Conservation (phyloP, 495 filamentous ascomycete genomes). For the Viridothelium virens region DNA sequence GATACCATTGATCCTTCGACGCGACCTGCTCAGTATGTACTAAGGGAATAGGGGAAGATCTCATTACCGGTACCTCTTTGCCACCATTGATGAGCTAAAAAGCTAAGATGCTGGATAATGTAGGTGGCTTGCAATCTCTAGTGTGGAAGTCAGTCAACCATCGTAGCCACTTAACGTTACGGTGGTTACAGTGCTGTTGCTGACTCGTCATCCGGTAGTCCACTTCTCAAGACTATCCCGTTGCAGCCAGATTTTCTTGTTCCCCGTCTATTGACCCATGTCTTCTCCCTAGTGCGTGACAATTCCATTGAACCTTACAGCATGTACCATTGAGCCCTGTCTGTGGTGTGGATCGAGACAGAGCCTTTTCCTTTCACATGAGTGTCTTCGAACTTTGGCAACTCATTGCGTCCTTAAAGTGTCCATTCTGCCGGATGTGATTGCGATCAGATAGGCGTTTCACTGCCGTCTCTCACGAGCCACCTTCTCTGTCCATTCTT, state of each 20-base stretch:
- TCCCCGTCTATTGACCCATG: not conserved
- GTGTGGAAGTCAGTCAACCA: not conserved
- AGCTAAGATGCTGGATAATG: not conserved
- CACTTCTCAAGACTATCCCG: not conserved
- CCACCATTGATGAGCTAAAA: not conserved
- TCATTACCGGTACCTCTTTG: no score
- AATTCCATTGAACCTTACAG: not conserved
- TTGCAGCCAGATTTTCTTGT: no score
- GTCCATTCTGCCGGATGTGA: not conserved
- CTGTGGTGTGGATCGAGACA: no score
- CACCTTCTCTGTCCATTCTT: not conserved
- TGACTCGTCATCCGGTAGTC: conserved; percentile 1
- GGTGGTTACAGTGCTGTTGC: not conserved
- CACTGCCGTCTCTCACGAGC: not conserved
- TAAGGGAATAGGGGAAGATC: no score
- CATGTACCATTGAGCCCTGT: not conserved
- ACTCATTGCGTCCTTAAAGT: not conserved
- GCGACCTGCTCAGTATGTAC: not conserved
- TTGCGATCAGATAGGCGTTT: not conserved
- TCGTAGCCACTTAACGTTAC: no score
- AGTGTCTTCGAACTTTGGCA: not conserved
- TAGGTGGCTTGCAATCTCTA: not conserved
- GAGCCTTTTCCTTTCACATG: not conserved
- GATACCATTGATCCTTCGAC: not conserved
- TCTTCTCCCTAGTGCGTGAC: not conserved